Evolutionary conservation across 2,329 filamentous ascomycete genomes (phyloP), one percentile per base, ranked within the genome.

Genomic region (Botrytis aclada): DNA sequence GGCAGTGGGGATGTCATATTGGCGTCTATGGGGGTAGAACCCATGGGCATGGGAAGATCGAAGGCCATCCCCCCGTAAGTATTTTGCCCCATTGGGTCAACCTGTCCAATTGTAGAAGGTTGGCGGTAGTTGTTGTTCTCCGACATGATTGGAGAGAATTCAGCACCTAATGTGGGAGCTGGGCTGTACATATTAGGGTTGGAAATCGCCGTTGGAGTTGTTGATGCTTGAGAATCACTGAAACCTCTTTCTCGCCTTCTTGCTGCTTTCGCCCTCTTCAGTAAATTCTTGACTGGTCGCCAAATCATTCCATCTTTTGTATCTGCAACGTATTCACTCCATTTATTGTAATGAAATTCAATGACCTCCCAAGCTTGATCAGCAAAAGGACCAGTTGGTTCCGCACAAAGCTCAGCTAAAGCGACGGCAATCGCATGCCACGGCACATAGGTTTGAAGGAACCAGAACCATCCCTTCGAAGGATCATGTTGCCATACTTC

Each of bases 381-480:
- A 20, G 72, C 60, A 64, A 73, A 51, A 20, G 58, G 25, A 5
- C 72, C 67, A 54, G 81, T 80, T 4, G 84, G 84, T 75, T 85
- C 84, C 4, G 82, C 80, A 77, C 86, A 88, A 34, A 88, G 81
- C 74, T 87, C 86, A 1, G 86, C 86, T 22, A 88, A 79, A 1
- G 85, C 83, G 10, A 88, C 85, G 1, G 86, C 85, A 0, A 88
- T 80, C 12, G 86, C 83, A 75, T 88, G 86, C 87, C 87, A 88
- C 73, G 87, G 86, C 22, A 87, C 84, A 78, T 86, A 88, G 1
- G 82, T 84, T 22, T 82, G 78, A n/a, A 83, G 81, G 82, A 86
- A 85, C 84, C 86, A 88, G 32, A 79, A 78, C 79, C 83, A 87
- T 4, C 82, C 79, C 74, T 61, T 76, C 74, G 32, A 82, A 80